Evolutionary conservation across 2,329 filamentous ascomycete genomes (phyloP).

Genomic region (Gremmenia infestans): DNA sequence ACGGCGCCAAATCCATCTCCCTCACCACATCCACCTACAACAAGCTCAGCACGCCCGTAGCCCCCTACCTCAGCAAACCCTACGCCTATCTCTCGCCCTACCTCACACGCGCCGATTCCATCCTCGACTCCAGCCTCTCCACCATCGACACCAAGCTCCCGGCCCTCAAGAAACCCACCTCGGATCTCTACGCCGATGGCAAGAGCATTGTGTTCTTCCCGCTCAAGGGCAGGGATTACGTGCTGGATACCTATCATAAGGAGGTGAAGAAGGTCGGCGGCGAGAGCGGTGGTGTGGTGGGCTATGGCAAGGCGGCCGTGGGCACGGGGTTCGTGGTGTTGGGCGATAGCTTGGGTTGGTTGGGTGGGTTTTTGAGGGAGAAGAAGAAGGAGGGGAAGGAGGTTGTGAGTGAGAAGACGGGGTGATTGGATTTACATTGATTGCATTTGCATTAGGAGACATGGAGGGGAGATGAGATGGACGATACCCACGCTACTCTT

Average conservation of each 20-base stretch:
- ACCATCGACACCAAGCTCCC: slow-evolving; percentile 68
- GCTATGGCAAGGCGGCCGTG: slow-evolving; percentile 64
- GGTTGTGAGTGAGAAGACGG: slow-evolving; percentile 42
- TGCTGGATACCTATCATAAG: slow-evolving; percentile 50
- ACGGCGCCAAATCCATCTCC: slow-evolving; percentile 74
- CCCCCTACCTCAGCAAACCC: slow-evolving; percentile 73
- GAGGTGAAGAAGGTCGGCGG: slow-evolving; percentile 61
- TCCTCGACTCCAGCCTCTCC: slow-evolving; percentile 67
- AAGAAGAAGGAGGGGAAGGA: slow-evolving; percentile 61
- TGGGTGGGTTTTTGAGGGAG: slow-evolving; percentile 52
- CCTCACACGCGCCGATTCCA: slow-evolving; percentile 71
- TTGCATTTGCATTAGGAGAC: neutral
- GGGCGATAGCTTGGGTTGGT: slow-evolving; percentile 57
- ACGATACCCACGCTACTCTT: slow-evolving; percentile 1
- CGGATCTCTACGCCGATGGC: slow-evolving; percentile 62
- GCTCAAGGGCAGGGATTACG: slow-evolving; percentile 57
- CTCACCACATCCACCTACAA: slow-evolving; percentile 13
- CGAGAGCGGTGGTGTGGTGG: slow-evolving; percentile 50
- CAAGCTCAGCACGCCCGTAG: slow-evolving; percentile 65
- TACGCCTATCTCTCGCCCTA: slow-evolving; percentile 83
- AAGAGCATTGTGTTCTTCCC: slow-evolving; percentile 58
- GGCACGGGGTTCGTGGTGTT: slow-evolving; percentile 63
- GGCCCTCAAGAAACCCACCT: slow-evolving; percentile 68
- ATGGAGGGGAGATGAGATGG: neutral
- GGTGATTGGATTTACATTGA: neutral